Percentiles rank a stretch among this genome's conserved stretches.
phyloP scores from a whole-genome alignment of 2,329 filamentous ascomycete genomes.

The Massarina eburnea region DNA sequence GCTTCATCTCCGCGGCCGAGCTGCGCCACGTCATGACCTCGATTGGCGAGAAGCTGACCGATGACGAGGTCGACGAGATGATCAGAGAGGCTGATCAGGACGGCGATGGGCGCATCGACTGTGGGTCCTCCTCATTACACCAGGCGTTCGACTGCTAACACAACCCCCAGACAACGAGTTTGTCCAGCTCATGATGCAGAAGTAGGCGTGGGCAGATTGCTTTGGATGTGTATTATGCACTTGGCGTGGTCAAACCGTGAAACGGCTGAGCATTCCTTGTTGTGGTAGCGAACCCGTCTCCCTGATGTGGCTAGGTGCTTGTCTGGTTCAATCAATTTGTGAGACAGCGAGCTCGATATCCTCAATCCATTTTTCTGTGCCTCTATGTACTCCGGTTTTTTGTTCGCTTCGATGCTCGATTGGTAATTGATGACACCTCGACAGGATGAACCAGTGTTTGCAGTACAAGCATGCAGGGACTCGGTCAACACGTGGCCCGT shows the following conservation, averaged over 20 bases:
- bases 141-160: slow-evolving; percentile 1
- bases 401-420: neutral
- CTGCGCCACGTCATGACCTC: slow-evolving; percentile 65
- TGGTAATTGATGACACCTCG: neutral
- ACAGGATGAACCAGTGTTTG: too few relatives aligned
- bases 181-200: slow-evolving; percentile 60
- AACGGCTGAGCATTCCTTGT: slow-evolving; percentile 29
- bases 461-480: neutral
- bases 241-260: slow-evolving; percentile 29
- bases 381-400: neutral
- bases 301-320: slow-evolving; percentile 21
- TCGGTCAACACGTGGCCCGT: neutral
- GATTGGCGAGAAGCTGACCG: slow-evolving; percentile 65
- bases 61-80: slow-evolving; percentile 66
- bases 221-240: slow-evolving; percentile 32
- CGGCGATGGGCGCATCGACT: slow-evolving; percentile 66
- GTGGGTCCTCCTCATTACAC: slow-evolving; percentile 41
- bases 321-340: slow-evolving; percentile 19
- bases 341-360: slow-evolving; percentile 35
- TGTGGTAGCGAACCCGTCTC: slow-evolving; percentile 31
- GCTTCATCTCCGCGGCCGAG: slow-evolving; percentile 65
- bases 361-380: slow-evolving; percentile 34
- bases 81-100: slow-evolving; percentile 66
- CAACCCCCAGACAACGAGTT: slow-evolving; percentile 55
- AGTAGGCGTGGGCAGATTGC: slow-evolving; percentile 40